phyloP scores from a whole-genome alignment of 352 stramenopile species.

The Phytophthora ohioensis region DNA sequence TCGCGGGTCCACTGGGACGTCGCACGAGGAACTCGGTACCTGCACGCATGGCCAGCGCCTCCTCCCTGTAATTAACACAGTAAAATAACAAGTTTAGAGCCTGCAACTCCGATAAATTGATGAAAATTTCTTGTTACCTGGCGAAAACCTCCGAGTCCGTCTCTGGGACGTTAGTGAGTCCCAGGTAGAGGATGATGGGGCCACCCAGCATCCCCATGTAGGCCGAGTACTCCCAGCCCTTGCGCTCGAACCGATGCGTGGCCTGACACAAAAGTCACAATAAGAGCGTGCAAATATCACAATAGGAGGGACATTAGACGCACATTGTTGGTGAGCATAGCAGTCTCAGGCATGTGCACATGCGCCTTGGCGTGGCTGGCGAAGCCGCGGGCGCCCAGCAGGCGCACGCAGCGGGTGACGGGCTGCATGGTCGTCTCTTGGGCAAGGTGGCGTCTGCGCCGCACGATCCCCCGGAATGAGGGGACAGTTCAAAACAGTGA shows the following conservation, averaged over 20 bases:
- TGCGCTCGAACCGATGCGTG: constrained; percentile 82
- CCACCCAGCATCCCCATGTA: constrained; percentile 81
- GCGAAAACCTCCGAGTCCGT: constrained; percentile 87
- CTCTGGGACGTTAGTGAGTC: constrained; percentile 82
- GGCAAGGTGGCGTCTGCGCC: constrained; percentile 31
- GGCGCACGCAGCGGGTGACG: constrained; percentile 34
- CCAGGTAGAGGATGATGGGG: constrained; percentile 78
- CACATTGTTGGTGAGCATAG: constrained; percentile 91
- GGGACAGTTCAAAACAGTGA: constrained; percentile 2
- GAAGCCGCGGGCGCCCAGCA: constrained; percentile 60
- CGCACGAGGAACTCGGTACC: constrained; percentile 58
- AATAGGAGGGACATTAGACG: constrained; percentile 16
- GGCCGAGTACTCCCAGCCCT: constrained; percentile 86
- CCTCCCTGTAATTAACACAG: constrained; percentile 46
- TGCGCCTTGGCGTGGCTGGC: constrained; percentile 59
- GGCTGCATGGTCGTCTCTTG: constrained; percentile 44
- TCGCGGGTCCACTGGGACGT: constrained; percentile 54
- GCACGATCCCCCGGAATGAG: constrained; percentile 21
- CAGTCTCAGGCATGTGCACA: constrained; percentile 86
- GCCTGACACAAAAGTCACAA: constrained; percentile 41
- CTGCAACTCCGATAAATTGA: not conserved
- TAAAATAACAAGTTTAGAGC: not conserved
- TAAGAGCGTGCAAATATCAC: not conserved
- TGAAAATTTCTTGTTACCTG: constrained; percentile 41
- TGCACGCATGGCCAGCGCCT: constrained; percentile 65